Conservation (phyloP, 2,329 filamentous ascomycete species). For the Colletotrichum noveboracense region DNA sequence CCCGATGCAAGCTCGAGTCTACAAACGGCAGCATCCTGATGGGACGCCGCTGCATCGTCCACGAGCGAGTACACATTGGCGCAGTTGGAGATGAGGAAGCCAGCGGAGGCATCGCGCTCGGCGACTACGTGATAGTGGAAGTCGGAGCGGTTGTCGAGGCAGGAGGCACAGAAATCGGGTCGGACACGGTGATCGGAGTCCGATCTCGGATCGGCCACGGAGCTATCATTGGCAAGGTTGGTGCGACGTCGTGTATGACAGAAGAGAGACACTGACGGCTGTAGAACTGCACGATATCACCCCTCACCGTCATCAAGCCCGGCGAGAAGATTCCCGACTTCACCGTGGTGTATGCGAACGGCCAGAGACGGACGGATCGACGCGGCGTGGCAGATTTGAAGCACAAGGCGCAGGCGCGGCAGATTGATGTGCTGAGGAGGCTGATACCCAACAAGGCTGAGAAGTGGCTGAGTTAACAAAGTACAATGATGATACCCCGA, state of each 20-base stretch:
- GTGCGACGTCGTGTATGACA: not conserved
- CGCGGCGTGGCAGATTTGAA: conserved; percentile 68
- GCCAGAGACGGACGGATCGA: conserved; percentile 61
- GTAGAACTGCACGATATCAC: conserved; percentile 73
- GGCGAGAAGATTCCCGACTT: conserved; percentile 67
- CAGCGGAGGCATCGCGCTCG: conserved; percentile 58
- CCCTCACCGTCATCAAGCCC: conserved; percentile 63
- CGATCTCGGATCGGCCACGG: conserved; percentile 65
- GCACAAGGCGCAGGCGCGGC: conserved; percentile 67
- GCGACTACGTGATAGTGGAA: conserved; percentile 68
- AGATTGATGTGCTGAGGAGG: conserved; percentile 70
- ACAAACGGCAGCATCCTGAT: conserved; percentile 79
- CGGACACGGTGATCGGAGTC: conserved; percentile 65
- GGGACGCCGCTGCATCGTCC: conserved; percentile 81
- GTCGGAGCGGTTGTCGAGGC: conserved; percentile 65
- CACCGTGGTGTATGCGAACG: conserved; percentile 73
- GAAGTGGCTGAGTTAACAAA: conserved; percentile 15
- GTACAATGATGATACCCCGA: conserved; percentile 10
- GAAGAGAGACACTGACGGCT: not conserved
- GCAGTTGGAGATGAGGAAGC: conserved; percentile 37
- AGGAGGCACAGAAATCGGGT: conserved; percentile 65
- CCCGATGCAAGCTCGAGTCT: conserved; percentile 80
- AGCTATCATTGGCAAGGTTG: conserved; percentile 66
- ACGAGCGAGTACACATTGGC: conserved; percentile 70
- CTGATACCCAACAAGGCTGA: conserved; percentile 66